These are phyloP conservation scores for Cymodocea nodosa DNA, from an alignment of 116 monocot genomes.

Conservation along the genomic window DNA sequence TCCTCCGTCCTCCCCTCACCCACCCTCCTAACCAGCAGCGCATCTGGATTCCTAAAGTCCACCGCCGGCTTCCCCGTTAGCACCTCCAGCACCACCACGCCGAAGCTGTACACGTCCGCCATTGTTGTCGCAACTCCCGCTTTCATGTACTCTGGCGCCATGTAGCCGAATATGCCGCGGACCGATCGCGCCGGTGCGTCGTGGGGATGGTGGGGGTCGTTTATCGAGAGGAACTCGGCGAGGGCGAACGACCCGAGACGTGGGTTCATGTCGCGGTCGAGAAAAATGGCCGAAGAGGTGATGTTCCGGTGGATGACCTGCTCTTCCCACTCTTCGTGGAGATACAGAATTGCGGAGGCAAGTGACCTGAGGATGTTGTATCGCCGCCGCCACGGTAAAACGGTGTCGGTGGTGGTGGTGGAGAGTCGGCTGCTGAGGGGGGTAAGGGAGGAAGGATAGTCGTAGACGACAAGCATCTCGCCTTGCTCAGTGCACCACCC, in stretches of 20 bases:
- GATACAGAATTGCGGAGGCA: constrained; percentile 70
- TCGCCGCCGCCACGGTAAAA: constrained; percentile 51
- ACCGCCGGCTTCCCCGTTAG: constrained; percentile 58
- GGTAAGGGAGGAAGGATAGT: constrained; percentile 33
- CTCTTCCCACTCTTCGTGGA: constrained; percentile 97
- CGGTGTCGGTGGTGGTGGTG: neutral
- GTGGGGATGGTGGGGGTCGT: neutral
- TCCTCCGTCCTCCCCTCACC: constrained; percentile 9
- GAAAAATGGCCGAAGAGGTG: constrained; percentile 67
- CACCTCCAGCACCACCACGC: constrained; percentile 74
- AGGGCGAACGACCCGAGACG: constrained; percentile 69
- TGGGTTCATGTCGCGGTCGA: constrained; percentile 61
- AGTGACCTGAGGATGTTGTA: constrained; percentile 55
- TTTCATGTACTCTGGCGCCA: constrained; percentile 61
- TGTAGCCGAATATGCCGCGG: constrained; percentile 86
- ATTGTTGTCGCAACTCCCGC: constrained; percentile 17
- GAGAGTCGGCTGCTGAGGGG: constrained; percentile 45
- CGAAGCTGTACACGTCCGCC: constrained; percentile 87
- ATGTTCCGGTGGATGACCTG: constrained; percentile 88
- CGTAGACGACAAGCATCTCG: constrained; percentile 96
- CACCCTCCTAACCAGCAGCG: constrained; percentile 26
- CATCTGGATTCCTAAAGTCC: constrained; percentile 48
- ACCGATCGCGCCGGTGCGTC: constrained; percentile 13
- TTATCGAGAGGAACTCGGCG: constrained; percentile 71
- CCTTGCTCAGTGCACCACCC: constrained; percentile 92